Evolutionary conservation across 2,329 filamentous ascomycete species (phyloP).

Genomic region (Scolecobasidium constrictum): DNA sequence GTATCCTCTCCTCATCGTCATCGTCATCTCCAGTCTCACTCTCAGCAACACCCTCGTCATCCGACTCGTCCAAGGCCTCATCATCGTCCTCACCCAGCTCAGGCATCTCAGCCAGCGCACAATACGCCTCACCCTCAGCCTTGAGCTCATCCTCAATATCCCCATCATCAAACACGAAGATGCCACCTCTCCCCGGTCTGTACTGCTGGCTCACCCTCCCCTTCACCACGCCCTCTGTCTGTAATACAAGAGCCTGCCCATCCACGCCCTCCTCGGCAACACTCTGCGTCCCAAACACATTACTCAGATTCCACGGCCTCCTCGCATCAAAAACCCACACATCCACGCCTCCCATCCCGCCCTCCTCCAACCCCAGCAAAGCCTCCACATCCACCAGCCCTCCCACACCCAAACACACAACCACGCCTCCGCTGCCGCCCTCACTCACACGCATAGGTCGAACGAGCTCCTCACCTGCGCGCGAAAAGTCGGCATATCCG

Average conservation of each 20-base stretch:
- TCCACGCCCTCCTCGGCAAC: conserved; percentile 37
- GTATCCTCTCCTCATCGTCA: conserved; percentile 15
- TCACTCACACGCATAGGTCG: conserved; percentile 75
- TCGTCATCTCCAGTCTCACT: conserved; percentile 8
- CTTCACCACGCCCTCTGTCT: conserved; percentile 49
- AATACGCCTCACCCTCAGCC: conserved; percentile 69
- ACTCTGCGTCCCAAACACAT: conserved; percentile 70
- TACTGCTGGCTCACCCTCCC: conserved; percentile 65
- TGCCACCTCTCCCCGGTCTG: conserved; percentile 69
- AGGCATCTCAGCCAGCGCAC: conserved; percentile 81
- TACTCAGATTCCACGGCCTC: conserved; percentile 87
- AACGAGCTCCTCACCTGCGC: conserved; percentile 67
- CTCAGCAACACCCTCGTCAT: conserved; percentile 38
- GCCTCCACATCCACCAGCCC: conserved; percentile 81
- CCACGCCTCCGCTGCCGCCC: conserved; percentile 77
- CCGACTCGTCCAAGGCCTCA: conserved; percentile 44
- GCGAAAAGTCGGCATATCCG: conserved; percentile 81
- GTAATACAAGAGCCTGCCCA: conserved; percentile 28
- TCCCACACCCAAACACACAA: conserved; percentile 86
- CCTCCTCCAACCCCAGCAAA: conserved; percentile 61
- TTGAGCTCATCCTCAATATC: conserved; percentile 79
- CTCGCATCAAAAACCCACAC: conserved; percentile 91
- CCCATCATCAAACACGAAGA: conserved; percentile 91
- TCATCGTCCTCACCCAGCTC: conserved; percentile 67
- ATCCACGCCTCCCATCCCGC: conserved; percentile 70